These are phyloP conservation scores for Fusarium brevicatenulatum DNA, from an alignment of 2,329 filamentous ascomycete species.

Conservation along the genomic window DNA sequence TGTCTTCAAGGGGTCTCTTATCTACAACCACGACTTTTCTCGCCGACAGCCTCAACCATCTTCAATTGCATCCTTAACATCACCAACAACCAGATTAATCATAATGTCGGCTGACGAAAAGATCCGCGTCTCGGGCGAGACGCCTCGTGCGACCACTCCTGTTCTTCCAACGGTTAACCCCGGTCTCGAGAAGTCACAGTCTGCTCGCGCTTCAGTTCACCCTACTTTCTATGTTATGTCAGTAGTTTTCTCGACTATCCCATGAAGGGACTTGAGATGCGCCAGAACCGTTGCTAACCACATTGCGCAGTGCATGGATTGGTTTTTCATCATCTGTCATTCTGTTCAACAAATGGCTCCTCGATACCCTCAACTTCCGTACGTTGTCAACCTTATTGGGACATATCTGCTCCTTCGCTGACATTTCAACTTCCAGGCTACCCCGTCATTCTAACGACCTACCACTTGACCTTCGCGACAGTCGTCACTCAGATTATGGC, in stretches of 20 bases:
- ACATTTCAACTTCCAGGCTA: conserved; percentile 59
- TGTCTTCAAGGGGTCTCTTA: conserved; percentile 44
- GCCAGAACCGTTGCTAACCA: conserved; percentile 19
- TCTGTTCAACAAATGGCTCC: conserved; percentile 99
- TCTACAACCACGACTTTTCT: conserved; percentile 36
- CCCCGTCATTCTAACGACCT: conserved; percentile 89
- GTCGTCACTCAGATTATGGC: conserved; percentile 94
- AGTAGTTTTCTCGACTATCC: conserved; percentile 44
- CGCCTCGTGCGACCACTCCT: conserved; percentile 68
- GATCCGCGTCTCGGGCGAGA: conserved; percentile 83
- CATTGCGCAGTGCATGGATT: conserved; percentile 82
- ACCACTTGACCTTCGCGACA: conserved; percentile 93
- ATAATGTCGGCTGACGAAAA: conserved; percentile 74
- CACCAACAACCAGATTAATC: conserved; percentile 58
- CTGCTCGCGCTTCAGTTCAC: conserved; percentile 73
- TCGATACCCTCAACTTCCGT: conserved; percentile 84
- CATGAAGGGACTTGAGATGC: conserved; percentile 1
- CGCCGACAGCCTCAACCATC: conserved; percentile 30
- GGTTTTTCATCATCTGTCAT: conserved; percentile 92
- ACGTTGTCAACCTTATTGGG: conserved; percentile 39
- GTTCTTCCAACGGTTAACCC: conserved; percentile 86
- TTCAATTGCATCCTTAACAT: conserved; percentile 34
- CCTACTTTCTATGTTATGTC: conserved; percentile 86
- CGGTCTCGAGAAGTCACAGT: conserved; percentile 74
- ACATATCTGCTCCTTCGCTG: conserved; percentile 21